Base-by-base conservation (phyloP, 2,329 filamentous ascomycete genomes). In the Cercospora zeina region DNA sequence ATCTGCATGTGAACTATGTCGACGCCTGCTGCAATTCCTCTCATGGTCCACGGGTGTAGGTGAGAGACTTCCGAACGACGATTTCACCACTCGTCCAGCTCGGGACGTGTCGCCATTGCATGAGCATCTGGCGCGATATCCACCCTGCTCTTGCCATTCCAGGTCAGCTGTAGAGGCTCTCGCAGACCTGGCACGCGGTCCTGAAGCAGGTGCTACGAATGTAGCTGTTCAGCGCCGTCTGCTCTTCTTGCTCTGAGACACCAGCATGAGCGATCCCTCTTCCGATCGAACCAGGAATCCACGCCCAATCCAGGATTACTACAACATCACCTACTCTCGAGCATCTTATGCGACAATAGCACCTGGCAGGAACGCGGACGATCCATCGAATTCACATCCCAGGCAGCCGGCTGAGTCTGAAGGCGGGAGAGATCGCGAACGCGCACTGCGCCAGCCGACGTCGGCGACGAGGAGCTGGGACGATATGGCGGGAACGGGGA, bases 331-430 rank as follows among this genome's bases (percentile, higher is more conserved):
- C 69, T 70, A 68, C 69, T 80, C 83, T 72, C 79, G 84, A 67
- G 83, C 82, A 45, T 87, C 85, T 56, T 87, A 87, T 76, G 84
- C 85, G 69, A 86, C 84, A 27, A 83, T 87, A 62, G 80, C 84
- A 21, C 51, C 59, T 34, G 61, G 82, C 83, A 58, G 84, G 83
- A 63, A 37, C 59, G 51, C 31, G 9, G 42, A 30, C 13, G 42
- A 14, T n/a, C 27, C 51, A 7, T 34, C 39, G 9, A 37, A 37
- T 4, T 9, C 45, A n/a, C 56, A 30, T 30, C 30, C 39, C 45
- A 51, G 56, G 31, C 39, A 58, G 16, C 56, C 16, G 11, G 30
- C 45, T 2, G 37, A 39, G 13, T 31, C 59, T 49, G 31, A 11
- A 21, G 36, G 50, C 5, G 59, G 50, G 37, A 39, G 39, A 19